A percentile compares a stretch with the other conserved stretches of the same genome.
These are phyloP conservation scores for Eucalyptus pumila DNA, from an alignment of 345 rosid species.

Conservation along the genomic window DNA sequence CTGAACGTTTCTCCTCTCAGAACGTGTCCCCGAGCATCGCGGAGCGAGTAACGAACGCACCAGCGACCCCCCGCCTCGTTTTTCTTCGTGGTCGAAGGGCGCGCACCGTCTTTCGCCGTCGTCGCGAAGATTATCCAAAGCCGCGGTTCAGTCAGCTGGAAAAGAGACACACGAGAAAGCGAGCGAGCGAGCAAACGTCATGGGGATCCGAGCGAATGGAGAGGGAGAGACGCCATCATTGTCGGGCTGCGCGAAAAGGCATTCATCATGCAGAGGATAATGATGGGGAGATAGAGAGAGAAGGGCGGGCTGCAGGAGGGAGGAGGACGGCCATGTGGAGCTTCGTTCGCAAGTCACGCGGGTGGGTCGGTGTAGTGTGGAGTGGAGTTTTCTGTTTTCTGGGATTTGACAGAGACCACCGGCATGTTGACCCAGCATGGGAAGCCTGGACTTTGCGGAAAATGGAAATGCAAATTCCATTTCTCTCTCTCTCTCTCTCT, in stretches of 20 bases:
- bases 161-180: not conserved
- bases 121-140: not conserved
- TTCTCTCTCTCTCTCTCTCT: not conserved
- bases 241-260: not conserved
- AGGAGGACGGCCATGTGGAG: not conserved
- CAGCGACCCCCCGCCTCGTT: not conserved
- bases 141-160: not conserved
- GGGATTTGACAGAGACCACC: not conserved
- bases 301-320: not conserved
- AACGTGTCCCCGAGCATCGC: not conserved
- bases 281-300: not conserved
- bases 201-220: not conserved
- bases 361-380: no score
- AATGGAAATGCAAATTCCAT: not conserved
- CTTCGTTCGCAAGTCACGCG: not conserved
- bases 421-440: not conserved
- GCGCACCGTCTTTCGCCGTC: not conserved
- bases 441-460: not conserved
- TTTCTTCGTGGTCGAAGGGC: not conserved
- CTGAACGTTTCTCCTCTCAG: not conserved
- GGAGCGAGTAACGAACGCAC: not conserved
- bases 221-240: not conserved
- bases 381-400: not conserved
- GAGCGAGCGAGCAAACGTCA: not conserved
- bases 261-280: not conserved